Evolutionary conservation across 495 filamentous ascomycete species (phyloP).

Genomic region (Lophiotrema nucula): DNA sequence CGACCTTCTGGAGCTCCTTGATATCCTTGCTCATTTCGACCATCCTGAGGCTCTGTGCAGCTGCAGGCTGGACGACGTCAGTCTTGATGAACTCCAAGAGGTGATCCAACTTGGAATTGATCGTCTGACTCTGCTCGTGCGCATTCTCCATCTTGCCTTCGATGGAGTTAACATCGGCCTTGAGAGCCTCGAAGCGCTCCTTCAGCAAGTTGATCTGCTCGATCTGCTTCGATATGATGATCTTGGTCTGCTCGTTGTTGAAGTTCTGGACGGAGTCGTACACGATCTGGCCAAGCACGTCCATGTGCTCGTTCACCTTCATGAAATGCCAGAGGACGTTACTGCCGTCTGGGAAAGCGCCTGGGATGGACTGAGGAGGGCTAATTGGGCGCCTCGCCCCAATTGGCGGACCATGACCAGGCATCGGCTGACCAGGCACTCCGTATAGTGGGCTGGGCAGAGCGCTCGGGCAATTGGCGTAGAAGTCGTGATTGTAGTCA

Average conservation of each 20-base stretch:
- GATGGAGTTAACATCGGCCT: constrained; percentile 14
- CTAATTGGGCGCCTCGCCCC: too few relatives aligned
- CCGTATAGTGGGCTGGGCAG: constrained; percentile 32
- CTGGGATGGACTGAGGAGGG: not conserved
- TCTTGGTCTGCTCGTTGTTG: not conserved
- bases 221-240: constrained; percentile 7
- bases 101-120: constrained; percentile 19
- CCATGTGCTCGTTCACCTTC: constrained; percentile 33
- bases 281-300: constrained; percentile 14
- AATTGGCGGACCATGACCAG: too few relatives aligned
- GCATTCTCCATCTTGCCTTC: constrained; percentile 6
- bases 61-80: constrained; percentile 14
- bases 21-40: constrained; percentile 10
- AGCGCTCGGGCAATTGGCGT: constrained; percentile 24
- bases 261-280: not conserved
- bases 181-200: constrained; percentile 22
- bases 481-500: constrained; percentile 13
- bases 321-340: constrained; percentile 32
- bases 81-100: constrained; percentile 22
- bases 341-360: constrained; percentile 13
- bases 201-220: constrained; percentile 13
- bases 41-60: constrained; percentile 4
- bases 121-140: not conserved
- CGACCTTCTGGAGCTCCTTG: constrained; percentile 16
- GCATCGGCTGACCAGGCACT: not conserved